Percentiles rank a stretch among this genome's conserved stretches.
phyloP scores from a whole-genome alignment of 495 filamentous ascomycete genomes.

The Lasiosphaeria hispida region DNA sequence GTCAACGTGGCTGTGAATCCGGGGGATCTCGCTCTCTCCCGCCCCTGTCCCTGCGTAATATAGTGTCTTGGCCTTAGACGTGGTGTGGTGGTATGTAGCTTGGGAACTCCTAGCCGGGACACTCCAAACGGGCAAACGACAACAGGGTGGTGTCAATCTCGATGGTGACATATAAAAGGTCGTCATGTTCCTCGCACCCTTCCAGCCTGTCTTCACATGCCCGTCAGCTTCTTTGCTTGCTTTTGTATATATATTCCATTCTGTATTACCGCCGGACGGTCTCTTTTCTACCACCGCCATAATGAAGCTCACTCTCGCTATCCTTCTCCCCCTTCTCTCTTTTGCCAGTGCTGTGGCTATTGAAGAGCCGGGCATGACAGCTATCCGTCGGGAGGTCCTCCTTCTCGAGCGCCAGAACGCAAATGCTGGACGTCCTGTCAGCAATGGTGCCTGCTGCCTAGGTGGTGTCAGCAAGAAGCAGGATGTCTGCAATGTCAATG shows the following conservation, averaged over 20 bases:
- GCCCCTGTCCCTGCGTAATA: too few relatives aligned
- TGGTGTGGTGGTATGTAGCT: too few relatives aligned
- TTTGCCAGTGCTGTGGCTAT: conserved; percentile 12
- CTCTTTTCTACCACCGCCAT: conserved; percentile 4
- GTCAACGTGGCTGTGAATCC: too few relatives aligned
- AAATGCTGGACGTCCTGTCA: conserved; percentile 15
- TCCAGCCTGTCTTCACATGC: too few relatives aligned
- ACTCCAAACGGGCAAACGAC: too few relatives aligned
- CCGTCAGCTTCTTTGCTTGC: not conserved
- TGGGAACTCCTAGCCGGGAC: too few relatives aligned
- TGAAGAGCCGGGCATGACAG: conserved; percentile 13
- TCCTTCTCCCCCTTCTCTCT: conserved; percentile 16
- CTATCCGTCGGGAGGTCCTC: conserved; percentile 13
- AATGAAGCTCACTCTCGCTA: conserved; percentile 19
- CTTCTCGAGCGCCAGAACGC: conserved; percentile 18
- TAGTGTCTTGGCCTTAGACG: too few relatives aligned
- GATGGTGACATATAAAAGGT: too few relatives aligned
- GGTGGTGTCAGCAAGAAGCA: conserved; percentile 24
- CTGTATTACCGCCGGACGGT: conserved; percentile 4
- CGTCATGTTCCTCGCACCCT: too few relatives aligned
- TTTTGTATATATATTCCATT: too few relatives aligned
- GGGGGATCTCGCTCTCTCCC: too few relatives aligned
- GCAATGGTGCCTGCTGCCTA: conserved; percentile 23
- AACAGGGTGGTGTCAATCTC: too few relatives aligned
- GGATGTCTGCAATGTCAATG: conserved; percentile 23